Conservation (phyloP, 257 asterid genomes). For the Lycium barbarum region DNA sequence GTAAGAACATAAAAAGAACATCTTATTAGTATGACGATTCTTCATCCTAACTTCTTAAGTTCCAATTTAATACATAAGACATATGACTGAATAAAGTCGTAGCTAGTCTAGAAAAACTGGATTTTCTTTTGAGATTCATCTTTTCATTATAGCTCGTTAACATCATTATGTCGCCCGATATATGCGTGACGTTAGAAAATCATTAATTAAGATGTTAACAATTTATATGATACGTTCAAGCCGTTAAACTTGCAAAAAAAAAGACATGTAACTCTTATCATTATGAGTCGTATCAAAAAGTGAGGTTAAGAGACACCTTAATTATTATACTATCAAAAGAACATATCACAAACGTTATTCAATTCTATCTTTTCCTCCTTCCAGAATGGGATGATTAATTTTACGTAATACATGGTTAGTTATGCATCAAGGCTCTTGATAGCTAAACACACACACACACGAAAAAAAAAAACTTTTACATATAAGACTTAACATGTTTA, state of each 20-base stretch:
- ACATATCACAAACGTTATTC: no score
- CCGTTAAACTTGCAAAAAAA: not conserved
- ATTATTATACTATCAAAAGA: no score
- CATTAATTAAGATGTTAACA: slow-evolving; percentile 7
- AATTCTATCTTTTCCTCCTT: not conserved
- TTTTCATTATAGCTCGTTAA: not conserved
- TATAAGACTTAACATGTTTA: no score
- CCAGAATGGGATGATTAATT: not conserved
- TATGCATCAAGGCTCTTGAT: not conserved
- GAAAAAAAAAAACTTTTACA: no score
- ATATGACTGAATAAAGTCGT: not conserved
- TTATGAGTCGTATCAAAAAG: not conserved
- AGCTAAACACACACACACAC: no score
- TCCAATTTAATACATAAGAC: not conserved
- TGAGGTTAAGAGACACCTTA: no score
- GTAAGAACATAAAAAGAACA: no score
- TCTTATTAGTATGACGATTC: no score
- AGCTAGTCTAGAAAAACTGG: not conserved
- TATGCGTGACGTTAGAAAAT: not conserved
- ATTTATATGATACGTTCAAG: not conserved
- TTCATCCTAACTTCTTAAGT: not conserved
- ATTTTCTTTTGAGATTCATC: not conserved
- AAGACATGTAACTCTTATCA: not conserved
- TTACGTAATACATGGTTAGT: not conserved
- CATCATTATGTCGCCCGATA: slow-evolving; percentile 23